Conservation (phyloP, 176 grass and related monocot genomes). For the Echinochloa phyllopogon region DNA sequence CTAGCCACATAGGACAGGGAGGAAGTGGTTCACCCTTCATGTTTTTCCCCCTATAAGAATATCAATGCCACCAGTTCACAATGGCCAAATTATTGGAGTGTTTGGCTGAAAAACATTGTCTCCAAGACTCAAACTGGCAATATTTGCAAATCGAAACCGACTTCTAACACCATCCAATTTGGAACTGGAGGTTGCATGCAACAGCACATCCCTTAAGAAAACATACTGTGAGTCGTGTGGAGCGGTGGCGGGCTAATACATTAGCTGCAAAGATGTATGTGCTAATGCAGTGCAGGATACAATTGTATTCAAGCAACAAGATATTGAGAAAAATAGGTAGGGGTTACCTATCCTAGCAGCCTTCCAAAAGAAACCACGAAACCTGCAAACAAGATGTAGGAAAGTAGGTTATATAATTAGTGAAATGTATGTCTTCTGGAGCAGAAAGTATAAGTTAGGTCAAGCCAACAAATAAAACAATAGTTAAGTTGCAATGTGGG, state of each 20-base stretch:
- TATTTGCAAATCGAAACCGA: neutral
- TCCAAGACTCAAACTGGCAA: neutral
- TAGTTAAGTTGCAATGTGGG: neutral
- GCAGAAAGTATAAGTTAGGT: neutral
- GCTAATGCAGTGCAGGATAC: neutral
- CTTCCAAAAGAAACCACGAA: slow-evolving; percentile 81
- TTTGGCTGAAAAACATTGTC: neutral
- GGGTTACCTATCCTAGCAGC: slow-evolving; percentile 71
- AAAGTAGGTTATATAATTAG: slow-evolving; percentile 32
- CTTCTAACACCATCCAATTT: neutral
- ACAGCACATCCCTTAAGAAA: neutral
- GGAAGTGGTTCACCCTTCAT: neutral
- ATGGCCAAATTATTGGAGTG: neutral
- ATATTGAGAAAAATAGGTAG: neutral
- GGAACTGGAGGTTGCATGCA: neutral
- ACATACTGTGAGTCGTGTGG: neutral
- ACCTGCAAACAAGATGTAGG: slow-evolving; percentile 42
- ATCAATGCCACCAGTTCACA: neutral
- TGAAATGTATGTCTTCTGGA: slow-evolving; percentile 6
- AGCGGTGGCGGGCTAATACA: neutral
- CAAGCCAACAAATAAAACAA: neutral
- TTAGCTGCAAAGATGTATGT: neutral
- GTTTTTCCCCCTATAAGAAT: neutral
- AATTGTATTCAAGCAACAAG: neutral
- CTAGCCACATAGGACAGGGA: neutral